Base-by-base conservation (phyloP, 108 stramenopile species). In the Nannochloropsis granulata region DNA sequence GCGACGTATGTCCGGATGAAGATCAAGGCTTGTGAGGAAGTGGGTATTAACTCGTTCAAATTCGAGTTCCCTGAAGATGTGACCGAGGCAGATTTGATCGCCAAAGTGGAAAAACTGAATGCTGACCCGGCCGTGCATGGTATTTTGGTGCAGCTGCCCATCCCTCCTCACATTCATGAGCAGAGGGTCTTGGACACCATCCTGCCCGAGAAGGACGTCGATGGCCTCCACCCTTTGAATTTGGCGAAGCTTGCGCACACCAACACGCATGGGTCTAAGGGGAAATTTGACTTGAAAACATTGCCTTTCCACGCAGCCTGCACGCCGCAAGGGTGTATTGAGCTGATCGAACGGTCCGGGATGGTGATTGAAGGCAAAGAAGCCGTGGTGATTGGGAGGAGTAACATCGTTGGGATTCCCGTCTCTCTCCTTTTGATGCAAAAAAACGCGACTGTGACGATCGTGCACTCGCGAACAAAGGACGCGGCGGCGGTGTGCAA, bases 1-100 rank as follows among this genome's bases (percentile, higher is more conserved):
- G 94, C 94, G 79, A 96, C 96, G 45, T 99, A 99, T 85, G 98
- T 98, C 44, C 93, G 96, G 13, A 97, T 97, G 96, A 99, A 99
- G 89, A 94, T 94, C 86, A 96, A 94, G 89, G 98, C 98, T 13
- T 46, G 45, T 16, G 93, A 88, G 13, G 94, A 96, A 84, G 83
- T 91, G 13, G 90, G 90, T 23, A 44, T 90, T 25, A 34, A 19
- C 44, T 93, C 93, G 44, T 94, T 93, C 91, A 92, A 93, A 23
- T 91, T 92, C 85, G 93, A 94, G 78, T 95, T 94, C 84, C 91
- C 92, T 9, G 94, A 90, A 19, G 88, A 85, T 45, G 94, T 95
- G 8, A 94, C 95, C 26, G 90, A 99, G 88, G 92, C 83, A 45
- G 43, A 44, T 46, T 25, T 82, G 43, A 23, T 79, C 83, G 25